Evolutionary conservation across 305 asterid species (phyloP).

Genomic region (Fraxinus platypoda): DNA sequence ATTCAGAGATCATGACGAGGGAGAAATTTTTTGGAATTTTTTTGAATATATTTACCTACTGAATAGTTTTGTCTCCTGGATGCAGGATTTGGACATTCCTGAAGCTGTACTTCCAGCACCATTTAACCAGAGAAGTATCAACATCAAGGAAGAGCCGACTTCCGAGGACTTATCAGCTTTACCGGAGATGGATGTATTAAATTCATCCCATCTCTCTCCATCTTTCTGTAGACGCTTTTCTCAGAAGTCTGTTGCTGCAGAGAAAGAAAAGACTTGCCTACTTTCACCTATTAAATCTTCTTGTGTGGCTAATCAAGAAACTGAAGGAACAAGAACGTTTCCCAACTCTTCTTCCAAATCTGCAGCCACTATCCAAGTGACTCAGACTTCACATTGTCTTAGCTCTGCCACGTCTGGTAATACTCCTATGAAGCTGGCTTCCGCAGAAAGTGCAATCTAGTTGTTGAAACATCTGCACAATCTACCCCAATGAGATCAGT

Average conservation of each 20-base stretch:
- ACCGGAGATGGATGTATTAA: slow-evolving; percentile 32
- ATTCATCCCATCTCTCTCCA: slow-evolving; percentile 62
- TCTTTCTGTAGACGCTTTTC: slow-evolving; percentile 39
- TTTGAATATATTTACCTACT: slow-evolving; percentile 11
- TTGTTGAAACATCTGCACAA: slow-evolving; percentile 65
- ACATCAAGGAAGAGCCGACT: slow-evolving; percentile 28
- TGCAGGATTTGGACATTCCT: slow-evolving; percentile 62
- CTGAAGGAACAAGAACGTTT: slow-evolving; percentile 27
- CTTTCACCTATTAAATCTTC: slow-evolving; percentile 35
- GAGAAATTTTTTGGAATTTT: slow-evolving; percentile 7
- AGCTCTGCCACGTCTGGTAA: slow-evolving; percentile 28
- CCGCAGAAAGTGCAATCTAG: slow-evolving; percentile 29
- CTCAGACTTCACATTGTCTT: slow-evolving; percentile 11
- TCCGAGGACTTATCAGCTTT: slow-evolving; percentile 29
- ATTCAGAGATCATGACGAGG: not conserved
- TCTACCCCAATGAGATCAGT: slow-evolving; percentile 67
- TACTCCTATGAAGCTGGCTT: slow-evolving; percentile 64
- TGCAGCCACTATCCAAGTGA: slow-evolving; percentile 17
- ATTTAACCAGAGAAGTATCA: slow-evolving; percentile 36
- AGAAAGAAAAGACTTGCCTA: slow-evolving; percentile 38
- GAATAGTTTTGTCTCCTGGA: slow-evolving; percentile 25
- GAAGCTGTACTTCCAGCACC: slow-evolving; percentile 75
- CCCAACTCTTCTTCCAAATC: slow-evolving; percentile 31
- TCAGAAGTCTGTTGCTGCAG: slow-evolving; percentile 32
- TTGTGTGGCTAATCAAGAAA: slow-evolving; percentile 30